Percentiles rank a stretch among this genome's conserved stretches.
These are phyloP conservation scores for Blyttiomyces sp. DNA, from an alignment of 371 early-diverging fungal genomes.

Conservation along the genomic window DNA sequence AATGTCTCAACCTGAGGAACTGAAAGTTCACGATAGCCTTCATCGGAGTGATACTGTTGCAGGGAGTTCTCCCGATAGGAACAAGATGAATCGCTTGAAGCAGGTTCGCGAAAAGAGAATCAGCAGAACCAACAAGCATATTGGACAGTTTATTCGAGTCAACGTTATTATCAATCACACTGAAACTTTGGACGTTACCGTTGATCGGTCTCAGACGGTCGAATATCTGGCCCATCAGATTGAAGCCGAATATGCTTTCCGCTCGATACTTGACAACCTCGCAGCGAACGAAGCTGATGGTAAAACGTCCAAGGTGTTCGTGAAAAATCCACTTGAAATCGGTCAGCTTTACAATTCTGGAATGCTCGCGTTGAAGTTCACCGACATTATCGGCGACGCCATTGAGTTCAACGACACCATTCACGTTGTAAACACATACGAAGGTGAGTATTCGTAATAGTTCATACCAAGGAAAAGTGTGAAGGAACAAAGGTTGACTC, in stretches of 20 bases:
- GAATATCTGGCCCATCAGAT: slow-evolving; percentile 40
- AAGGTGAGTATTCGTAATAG: not conserved
- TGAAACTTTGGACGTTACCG: slow-evolving; percentile 11
- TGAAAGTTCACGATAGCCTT: not conserved
- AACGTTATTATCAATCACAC: not conserved
- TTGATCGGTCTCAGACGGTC: slow-evolving; percentile 31
- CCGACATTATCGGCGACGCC: slow-evolving; percentile 16
- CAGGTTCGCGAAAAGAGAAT: not conserved
- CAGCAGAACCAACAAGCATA: slow-evolving; percentile 9
- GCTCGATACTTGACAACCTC: no score
- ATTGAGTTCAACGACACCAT: slow-evolving; percentile 22
- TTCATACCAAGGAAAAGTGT: not conserved
- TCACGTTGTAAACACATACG: slow-evolving; percentile 9
- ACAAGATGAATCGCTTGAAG: no score
- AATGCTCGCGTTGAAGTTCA: slow-evolving; percentile 23
- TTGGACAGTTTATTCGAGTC: slow-evolving; percentile 7
- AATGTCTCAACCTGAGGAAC: no score
- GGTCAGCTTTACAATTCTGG: slow-evolving; percentile 22
- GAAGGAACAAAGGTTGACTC: not conserved
- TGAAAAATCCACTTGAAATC: slow-evolving; percentile 19
- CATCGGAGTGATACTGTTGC: not conserved
- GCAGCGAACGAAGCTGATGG: no score
- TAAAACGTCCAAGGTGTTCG: no score
- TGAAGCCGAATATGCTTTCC: slow-evolving; percentile 45
- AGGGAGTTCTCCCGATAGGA: not conserved